Evolutionary conservation across 805 yeast genomes (phyloP).

Genomic region (Wickerhamiella sergipiensis): DNA sequence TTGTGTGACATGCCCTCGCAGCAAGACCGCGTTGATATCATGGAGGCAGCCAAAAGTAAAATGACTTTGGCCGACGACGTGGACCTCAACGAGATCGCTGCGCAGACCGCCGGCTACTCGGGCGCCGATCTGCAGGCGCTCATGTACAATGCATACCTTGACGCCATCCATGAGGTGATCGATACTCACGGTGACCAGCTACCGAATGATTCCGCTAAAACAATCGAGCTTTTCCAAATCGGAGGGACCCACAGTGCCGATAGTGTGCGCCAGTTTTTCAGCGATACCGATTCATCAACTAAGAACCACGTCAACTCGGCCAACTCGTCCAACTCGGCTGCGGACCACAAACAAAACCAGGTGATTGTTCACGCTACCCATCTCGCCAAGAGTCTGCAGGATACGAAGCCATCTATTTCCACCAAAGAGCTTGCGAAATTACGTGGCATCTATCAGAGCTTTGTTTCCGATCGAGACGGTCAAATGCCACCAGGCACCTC

Average conservation of each 20-base stretch:
- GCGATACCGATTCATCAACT: neutral
- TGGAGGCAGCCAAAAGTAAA: conserved; percentile 38
- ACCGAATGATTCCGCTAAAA: neutral
- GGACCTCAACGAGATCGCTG: conserved; percentile 42
- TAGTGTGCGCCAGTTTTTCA: conserved; percentile 4
- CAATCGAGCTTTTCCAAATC: conserved; percentile 8
- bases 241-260: conserved; percentile 4
- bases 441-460: conserved; percentile 49
- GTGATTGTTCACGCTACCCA: conserved; percentile 42
- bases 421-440: conserved; percentile 52
- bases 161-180: conserved; percentile 49
- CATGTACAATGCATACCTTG: conserved; percentile 79
- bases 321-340: neutral
- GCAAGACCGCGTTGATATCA: conserved; percentile 61
- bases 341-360: conserved; percentile 9
- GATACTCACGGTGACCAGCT: conserved; percentile 17
- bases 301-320: no score
- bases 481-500: conserved; percentile 78
- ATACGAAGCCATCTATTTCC: conserved; percentile 86
- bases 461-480: conserved; percentile 68
- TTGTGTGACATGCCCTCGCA: conserved; percentile 74
- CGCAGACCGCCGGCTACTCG: conserved; percentile 58
- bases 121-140: conserved; percentile 94
- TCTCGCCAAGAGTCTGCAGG: conserved; percentile 46
- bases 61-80: conserved; percentile 45